Evolutionary conservation across 73 alveolate genomes (phyloP), one percentile per base, ranked within the genome.

Genomic region (Durusdinium trenchii): DNA sequence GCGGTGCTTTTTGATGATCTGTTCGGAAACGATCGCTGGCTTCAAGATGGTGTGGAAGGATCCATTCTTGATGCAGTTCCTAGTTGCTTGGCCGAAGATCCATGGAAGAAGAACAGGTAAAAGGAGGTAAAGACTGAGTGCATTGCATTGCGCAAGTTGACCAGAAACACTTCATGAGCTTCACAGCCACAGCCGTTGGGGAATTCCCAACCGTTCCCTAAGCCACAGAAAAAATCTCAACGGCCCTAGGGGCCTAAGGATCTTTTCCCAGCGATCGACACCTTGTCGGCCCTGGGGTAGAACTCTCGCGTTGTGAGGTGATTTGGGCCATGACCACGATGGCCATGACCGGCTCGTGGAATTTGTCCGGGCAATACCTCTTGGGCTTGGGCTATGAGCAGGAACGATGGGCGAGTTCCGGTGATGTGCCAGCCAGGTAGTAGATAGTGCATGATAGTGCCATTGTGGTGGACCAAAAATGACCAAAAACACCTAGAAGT

Each of bases 341-440:
- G 93, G 71, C 93, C 75, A 83, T 83, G 93, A 83, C 75, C 6
- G 93, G 93, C 9, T 83, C 93, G 26, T 83, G 93, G 93, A 83
- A 83, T 42, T 73, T 83, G 75, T 47, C 93, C 51, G 50, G 75
- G 16, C 93, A 83, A 30, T 83, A 83, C 93, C 93, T 83, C 4
- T 51, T 83, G 75, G 93, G 93, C 75, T 50, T 83, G 75, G 93
- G 93, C 35, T 83, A 83, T 38, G 93, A 83, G 93, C 93, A 83
- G 93, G 93, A 60, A 3, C 0, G 75, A 61, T 18, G 28, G 23
- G 45, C n/a, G n/a, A n/a, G n/a, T n/a, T n/a, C n/a, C n/a, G n/a
- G n/a, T n/a, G n/a, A n/a, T n/a, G n/a, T n/a, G n/a, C n/a, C n/a
- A n/a, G n/a, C n/a, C n/a, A n/a, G n/a, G n/a, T n/a, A n/a, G n/a